Evolutionary conservation across 257 asterid genomes (phyloP), one percentile per base, ranked within the genome.

Genomic region (Solanum chmielewskii): DNA sequence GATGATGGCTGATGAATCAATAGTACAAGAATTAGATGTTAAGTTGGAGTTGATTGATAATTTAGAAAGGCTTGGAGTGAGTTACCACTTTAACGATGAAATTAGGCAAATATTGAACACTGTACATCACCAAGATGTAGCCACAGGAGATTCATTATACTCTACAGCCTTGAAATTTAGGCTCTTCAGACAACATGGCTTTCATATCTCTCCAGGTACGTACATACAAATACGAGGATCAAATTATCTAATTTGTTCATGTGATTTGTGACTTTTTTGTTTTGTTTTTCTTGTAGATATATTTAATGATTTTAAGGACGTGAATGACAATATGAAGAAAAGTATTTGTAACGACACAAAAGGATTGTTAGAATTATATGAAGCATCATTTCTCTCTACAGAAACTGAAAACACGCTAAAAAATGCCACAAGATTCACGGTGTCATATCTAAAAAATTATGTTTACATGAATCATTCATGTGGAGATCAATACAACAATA

Each of bases 151-250:
- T 41, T 31, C 76, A 70, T 66, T 91, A 31, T 76, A 89, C 86
- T 33, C 88, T 3, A 83, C 91, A 0, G 85, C 93, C 21, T 90
- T 92, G 75, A 39, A 31, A 21, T 92, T 92, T 85, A 90, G 94
- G 81, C 68, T 92, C 15, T 70, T 70, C 1, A 70, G 77, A 29
- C 76, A 70, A 70, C 13, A 70, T 69, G 76, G n/a, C 14, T 69
- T 29, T 69, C 39, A 29, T 29, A 69, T 69, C 41, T 69, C 75
- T 15, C 23, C 14, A 29, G 75, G 75, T 47, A 47, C 20, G 20
- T 45, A 45, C 52, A 3, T 12, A 45, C 15, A 5, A 45, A 15
- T 45, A 11, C 15, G 16, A 45, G 15, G 52, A 12, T 47, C 56
- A 47, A 33, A 33, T 33, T 33, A 33, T 33, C 35, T 3, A 33